Conservation (phyloP, 2,329 filamentous ascomycete genomes). For the Lasiodiplodia sp. region DNA sequence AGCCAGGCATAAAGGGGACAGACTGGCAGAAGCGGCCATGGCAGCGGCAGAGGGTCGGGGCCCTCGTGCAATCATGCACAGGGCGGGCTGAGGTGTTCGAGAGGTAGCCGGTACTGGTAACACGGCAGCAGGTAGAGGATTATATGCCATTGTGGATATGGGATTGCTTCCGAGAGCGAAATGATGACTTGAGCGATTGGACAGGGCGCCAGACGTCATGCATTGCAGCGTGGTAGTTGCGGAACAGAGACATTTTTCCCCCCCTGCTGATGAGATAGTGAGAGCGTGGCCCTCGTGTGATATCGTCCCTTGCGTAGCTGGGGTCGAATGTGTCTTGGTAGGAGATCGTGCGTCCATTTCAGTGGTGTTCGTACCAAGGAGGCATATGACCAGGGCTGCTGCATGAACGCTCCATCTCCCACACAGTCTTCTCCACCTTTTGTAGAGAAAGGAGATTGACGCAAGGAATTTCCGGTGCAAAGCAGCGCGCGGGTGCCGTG, state of each 20-base stretch:
- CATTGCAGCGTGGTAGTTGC: slow-evolving; percentile 3
- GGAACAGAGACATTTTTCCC: slow-evolving; percentile 16
- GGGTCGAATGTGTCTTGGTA: not conserved
- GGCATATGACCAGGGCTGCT: not conserved
- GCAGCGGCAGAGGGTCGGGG: not conserved
- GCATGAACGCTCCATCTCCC: not conserved
- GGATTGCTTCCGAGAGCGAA: slow-evolving; percentile 4
- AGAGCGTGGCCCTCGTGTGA: slow-evolving; percentile 2
- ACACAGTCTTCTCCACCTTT: not conserved
- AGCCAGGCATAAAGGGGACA: not conserved
- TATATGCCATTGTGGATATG: not conserved
- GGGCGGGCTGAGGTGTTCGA: not conserved
- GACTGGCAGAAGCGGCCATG: not conserved
- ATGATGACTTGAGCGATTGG: slow-evolving; percentile 1
- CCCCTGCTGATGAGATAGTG: slow-evolving; percentile 6
- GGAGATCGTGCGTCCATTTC: slow-evolving; percentile 1
- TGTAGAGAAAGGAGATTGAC: not conserved
- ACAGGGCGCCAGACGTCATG: not conserved
- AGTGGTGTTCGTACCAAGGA: not conserved
- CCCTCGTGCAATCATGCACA: slow-evolving; percentile 20
- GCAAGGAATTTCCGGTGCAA: slow-evolving; percentile 6
- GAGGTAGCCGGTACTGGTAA: slow-evolving; percentile 1
- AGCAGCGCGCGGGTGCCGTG: not conserved
- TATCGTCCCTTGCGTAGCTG: slow-evolving; percentile 20
- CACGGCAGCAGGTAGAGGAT: slow-evolving; percentile 3